Conservation (phyloP, 208 protist species). For the Acanthamoeba culbertsoni region DNA sequence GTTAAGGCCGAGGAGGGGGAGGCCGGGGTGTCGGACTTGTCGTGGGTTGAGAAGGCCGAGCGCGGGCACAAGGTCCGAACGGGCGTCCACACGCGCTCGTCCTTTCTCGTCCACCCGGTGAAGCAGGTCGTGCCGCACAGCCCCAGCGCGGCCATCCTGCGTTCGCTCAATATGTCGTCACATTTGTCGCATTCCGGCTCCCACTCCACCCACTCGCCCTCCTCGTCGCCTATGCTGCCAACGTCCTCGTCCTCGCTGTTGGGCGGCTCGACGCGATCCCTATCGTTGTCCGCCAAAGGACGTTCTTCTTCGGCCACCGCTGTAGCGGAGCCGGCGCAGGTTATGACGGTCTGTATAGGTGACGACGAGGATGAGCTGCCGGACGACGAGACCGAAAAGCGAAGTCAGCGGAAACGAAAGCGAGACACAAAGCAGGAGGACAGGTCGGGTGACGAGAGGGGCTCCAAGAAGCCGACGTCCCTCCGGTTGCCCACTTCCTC, state of each 20-base stretch:
- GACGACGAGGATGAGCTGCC: background rate
- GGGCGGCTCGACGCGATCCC: no score
- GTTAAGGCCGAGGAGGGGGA: background rate
- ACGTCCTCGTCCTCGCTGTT: background rate
- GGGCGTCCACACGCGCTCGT: background rate
- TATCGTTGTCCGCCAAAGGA: no score
- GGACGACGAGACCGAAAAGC: background rate
- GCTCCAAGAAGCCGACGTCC: no score
- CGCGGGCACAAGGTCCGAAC: background rate
- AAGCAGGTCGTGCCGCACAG: background rate
- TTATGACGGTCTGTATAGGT: no score
- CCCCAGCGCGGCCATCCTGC: background rate
- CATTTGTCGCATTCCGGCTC: background rate
- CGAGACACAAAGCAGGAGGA: background rate
- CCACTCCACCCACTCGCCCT: background rate
- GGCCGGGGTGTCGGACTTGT: background rate
- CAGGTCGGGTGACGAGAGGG: no score
- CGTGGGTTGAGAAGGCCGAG: background rate
- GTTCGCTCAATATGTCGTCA: background rate
- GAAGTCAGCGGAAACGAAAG: background rate
- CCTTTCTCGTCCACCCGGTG: background rate
- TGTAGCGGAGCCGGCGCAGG: no score
- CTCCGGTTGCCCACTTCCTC: background rate
- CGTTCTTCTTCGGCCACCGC: no score
- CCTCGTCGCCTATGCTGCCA: background rate